Evolutionary conservation across 2,329 filamentous ascomycete species (phyloP).

Genomic region (Pyrenophora teres): DNA sequence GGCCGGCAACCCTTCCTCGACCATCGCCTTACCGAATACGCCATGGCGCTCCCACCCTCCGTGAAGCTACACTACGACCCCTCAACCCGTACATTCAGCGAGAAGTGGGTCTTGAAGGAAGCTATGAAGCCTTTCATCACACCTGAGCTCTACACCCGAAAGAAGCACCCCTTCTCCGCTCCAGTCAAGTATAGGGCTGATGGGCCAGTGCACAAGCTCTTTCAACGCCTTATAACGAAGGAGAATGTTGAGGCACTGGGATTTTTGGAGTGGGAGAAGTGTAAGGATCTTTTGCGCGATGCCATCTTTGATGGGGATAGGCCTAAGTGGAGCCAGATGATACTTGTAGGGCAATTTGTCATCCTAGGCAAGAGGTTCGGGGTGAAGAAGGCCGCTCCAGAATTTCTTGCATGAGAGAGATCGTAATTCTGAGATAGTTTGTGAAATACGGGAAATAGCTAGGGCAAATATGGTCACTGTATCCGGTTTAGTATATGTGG

Average conservation of each 20-base stretch:
- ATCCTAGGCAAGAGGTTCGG: conserved; percentile 18
- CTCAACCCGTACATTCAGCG: conserved; percentile 27
- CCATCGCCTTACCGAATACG: conserved; percentile 47
- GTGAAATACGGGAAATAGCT: too few species aligned
- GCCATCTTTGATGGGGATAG: conserved; percentile 18
- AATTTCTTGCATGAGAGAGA: background rate
- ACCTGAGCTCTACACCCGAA: conserved; percentile 56
- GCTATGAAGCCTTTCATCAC: conserved; percentile 58
- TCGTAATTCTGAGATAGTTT: background rate
- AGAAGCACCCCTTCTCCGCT: conserved; percentile 57
- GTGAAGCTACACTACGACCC: conserved; percentile 45
- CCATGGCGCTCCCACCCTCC: conserved; percentile 46
- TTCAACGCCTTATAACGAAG: conserved; percentile 34
- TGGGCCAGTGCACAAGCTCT: conserved; percentile 52
- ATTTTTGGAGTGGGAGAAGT: conserved; percentile 22
- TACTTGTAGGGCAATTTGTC: conserved; percentile 24
- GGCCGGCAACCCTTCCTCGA: conserved; percentile 51
- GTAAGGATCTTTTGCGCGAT: conserved; percentile 16
- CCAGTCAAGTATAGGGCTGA: conserved; percentile 50
- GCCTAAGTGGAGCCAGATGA: conserved; percentile 22
- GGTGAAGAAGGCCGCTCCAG: conserved; percentile 14
- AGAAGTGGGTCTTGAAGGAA: conserved; percentile 60
- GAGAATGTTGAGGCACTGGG: conserved; percentile 37
- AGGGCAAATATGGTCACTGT: too few species aligned
- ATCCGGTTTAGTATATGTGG: too few species aligned